A percentile compares a stretch with the other conserved stretches of the same genome.
Conservation (phyloP, 306 rosid species). For the Hippophae gyantsensis region DNA sequence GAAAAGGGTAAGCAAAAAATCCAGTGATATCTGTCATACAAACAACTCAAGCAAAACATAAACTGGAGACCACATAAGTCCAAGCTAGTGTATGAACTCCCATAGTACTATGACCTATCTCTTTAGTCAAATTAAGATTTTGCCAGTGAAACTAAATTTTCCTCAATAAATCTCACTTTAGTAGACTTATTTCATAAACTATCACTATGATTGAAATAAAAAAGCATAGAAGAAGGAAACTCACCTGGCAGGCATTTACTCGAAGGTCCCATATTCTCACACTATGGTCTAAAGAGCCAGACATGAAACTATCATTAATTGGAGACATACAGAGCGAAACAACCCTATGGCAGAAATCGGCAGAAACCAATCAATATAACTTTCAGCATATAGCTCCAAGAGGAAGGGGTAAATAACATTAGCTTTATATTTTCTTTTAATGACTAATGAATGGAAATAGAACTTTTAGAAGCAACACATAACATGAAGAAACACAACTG, state of each 20-base stretch:
- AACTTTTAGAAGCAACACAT: no score
- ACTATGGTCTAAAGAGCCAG: conserved; percentile 87
- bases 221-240: conserved; percentile 7
- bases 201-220: background rate
- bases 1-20: conserved; percentile 43
- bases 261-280: conserved; percentile 99
- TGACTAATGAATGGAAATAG: no score
- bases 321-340: conserved; percentile 99
- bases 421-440: no score
- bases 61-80: background rate
- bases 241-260: conserved; percentile 94
- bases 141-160: background rate
- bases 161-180: background rate
- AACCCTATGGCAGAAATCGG: conserved; percentile 41
- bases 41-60: background rate
- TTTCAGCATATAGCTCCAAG: background rate
- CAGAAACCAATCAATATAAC: conserved; percentile 19
- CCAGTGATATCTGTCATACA: conserved; percentile 13
- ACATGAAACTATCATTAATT: conserved; percentile 95
- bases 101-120: background rate
- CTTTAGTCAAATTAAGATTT: background rate
- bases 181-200: background rate
- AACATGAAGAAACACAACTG: no score
- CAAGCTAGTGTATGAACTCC: background rate
- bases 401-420: background rate